A percentile compares a stretch with the other conserved stretches of the same genome.
These are phyloP conservation scores for Posidonia australis DNA, from an alignment of 106 monocot genomes.

Conservation along the genomic window DNA sequence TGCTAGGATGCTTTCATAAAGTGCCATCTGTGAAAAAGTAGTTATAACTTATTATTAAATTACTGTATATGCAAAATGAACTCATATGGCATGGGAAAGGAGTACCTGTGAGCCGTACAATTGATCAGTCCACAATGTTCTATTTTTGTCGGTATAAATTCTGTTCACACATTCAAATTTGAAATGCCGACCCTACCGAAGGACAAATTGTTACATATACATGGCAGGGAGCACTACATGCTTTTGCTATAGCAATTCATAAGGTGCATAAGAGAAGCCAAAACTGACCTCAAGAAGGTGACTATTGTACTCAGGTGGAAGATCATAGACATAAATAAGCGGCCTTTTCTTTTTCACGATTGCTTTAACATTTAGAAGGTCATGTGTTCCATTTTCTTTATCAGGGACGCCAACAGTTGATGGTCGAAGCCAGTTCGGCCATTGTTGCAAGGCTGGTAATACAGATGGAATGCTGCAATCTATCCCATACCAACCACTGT, in stretches of 20 bases:
- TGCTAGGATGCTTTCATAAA: constrained; percentile 93
- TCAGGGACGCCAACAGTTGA: constrained; percentile 40
- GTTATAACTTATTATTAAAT: neutral
- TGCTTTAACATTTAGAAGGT: constrained; percentile 7
- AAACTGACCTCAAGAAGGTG: constrained; percentile 74
- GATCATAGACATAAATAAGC: constrained; percentile 95
- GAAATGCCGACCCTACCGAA: constrained; percentile 69
- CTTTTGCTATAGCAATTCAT: too few relatives aligned
- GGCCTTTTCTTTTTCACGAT: constrained; percentile 73
- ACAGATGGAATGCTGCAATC: constrained; percentile 92
- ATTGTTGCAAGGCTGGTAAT: constrained; percentile 39
- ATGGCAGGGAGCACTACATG: too few relatives aligned
- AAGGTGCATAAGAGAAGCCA: neutral
- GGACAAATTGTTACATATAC: neutral
- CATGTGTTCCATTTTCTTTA: constrained; percentile 14
- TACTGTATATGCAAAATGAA: neutral
- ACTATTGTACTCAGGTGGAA: constrained; percentile 84
- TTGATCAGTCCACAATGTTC: constrained; percentile 74
- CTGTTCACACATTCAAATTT: constrained; percentile 86
- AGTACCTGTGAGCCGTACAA: constrained; percentile 80
- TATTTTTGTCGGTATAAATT: constrained; percentile 68
- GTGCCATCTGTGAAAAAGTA: constrained; percentile 48
- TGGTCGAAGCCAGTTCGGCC: constrained; percentile 79
- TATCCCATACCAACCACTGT: constrained; percentile 74
- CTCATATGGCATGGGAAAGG: constrained; percentile 1